Evolutionary conservation across 2,329 filamentous ascomycete genomes (phyloP).

Genomic region (Drechslerella coelobrocha): DNA sequence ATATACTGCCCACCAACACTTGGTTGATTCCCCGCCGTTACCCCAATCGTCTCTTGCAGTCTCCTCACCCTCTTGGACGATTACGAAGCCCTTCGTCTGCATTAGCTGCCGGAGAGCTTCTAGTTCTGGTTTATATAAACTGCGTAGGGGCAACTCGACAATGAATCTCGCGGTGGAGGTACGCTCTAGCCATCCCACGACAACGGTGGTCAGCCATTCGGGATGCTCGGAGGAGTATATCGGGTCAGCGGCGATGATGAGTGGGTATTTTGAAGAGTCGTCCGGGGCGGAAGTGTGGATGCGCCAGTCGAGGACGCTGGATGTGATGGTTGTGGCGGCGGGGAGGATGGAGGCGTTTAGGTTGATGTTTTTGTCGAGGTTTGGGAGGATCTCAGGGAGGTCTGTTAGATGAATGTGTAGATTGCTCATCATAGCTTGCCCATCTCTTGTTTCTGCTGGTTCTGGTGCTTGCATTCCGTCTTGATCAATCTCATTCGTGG

Average conservation of each 20-base stretch:
- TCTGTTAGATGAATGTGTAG: slow-evolving; percentile 75
- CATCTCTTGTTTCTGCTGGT: no score
- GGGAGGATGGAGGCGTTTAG: slow-evolving; percentile 68
- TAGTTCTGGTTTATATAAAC: slow-evolving; percentile 70
- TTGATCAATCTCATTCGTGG: no score
- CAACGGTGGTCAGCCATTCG: slow-evolving; percentile 72
- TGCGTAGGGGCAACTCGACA: slow-evolving; percentile 80
- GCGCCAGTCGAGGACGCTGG: slow-evolving; percentile 78
- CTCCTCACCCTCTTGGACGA: slow-evolving; percentile 69
- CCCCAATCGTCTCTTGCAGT: slow-evolving; percentile 77
- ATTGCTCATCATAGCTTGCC: no score
- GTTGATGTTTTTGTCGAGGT: slow-evolving; percentile 75
- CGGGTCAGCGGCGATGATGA: slow-evolving; percentile 84
- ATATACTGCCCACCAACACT: slow-evolving; percentile 74
- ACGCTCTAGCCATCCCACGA: slow-evolving; percentile 70
- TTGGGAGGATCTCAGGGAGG: slow-evolving; percentile 80
- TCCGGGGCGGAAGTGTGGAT: slow-evolving; percentile 61
- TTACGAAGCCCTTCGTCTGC: slow-evolving; percentile 62
- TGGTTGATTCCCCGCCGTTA: slow-evolving; percentile 61
- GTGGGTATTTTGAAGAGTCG: slow-evolving; percentile 60
- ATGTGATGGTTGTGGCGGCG: slow-evolving; percentile 66
- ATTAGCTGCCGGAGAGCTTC: slow-evolving; percentile 70
- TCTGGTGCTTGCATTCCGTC: slow-evolving; percentile 65
- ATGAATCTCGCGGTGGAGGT: slow-evolving; percentile 70
- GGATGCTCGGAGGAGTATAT: slow-evolving; percentile 88